These are phyloP conservation scores for Pseudogymnoascus sp. DNA, from an alignment of 2,329 filamentous ascomycete species.

Conservation along the genomic window DNA sequence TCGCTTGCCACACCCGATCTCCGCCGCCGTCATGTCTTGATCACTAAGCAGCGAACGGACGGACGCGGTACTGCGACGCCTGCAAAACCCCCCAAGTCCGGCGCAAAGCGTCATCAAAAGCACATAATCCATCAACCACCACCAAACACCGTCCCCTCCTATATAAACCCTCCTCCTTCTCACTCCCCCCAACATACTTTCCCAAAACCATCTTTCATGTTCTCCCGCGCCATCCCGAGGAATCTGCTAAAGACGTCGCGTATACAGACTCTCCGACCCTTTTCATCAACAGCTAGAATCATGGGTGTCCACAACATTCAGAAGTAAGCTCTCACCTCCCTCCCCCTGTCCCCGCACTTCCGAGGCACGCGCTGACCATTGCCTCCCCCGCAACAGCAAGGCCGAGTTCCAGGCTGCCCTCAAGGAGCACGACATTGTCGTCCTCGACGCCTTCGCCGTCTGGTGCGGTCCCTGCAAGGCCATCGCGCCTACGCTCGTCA, in stretches of 20 bases:
- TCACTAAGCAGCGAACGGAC: neutral
- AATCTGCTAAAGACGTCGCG: conserved; percentile 8
- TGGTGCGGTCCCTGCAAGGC: conserved; percentile 97
- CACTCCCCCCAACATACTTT: neutral
- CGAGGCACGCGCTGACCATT: conserved; percentile 18
- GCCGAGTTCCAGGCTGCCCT: conserved; percentile 50
- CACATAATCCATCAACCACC: neutral
- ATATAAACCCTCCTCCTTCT: neutral
- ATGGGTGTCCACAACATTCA: conserved; percentile 39
- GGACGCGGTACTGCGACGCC: neutral
- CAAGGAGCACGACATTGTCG: conserved; percentile 50
- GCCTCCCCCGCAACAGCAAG: conserved; percentile 36
- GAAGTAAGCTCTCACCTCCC: conserved; percentile 26
- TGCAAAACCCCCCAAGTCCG: neutral
- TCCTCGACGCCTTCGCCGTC: conserved; percentile 79
- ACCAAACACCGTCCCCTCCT: neutral
- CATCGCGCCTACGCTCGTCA: conserved; percentile 67
- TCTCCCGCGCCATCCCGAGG: neutral
- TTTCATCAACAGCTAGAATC: conserved; percentile 34
- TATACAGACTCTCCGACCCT: conserved; percentile 17
- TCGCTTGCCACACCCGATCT: neutral
- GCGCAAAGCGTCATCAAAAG: neutral
- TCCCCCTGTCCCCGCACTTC: conserved; percentile 2
- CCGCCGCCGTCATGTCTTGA: neutral
- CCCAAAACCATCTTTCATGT: conserved; percentile 3